These are phyloP conservation scores for Mortierella sp. DNA, from an alignment of 371 early-diverging fungal species.

Conservation along the genomic window DNA sequence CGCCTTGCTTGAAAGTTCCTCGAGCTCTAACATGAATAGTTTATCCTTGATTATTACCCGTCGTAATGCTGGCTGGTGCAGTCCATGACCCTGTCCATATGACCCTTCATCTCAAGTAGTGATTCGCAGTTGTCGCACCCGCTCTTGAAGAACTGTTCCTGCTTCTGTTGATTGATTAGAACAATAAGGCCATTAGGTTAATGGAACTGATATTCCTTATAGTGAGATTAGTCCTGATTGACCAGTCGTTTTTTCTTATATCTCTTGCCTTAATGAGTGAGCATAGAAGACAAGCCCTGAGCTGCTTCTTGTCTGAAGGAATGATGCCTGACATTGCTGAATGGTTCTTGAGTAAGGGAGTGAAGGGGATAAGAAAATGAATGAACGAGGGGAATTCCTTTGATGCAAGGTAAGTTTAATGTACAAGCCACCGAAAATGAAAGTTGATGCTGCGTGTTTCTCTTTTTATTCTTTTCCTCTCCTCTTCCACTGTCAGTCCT, in stretches of 20 bases:
- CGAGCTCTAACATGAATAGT: too few species aligned
- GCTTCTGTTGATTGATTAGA: constrained; percentile 64
- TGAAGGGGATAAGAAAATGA: neutral
- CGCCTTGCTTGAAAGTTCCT: too few species aligned
- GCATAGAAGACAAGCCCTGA: constrained; percentile 94
- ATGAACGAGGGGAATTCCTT: too few species aligned
- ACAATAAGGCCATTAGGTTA: too few species aligned
- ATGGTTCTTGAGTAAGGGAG: neutral
- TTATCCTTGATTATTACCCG: constrained; percentile 74
- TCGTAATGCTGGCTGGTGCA: constrained; percentile 92
- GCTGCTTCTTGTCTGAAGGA: constrained; percentile 79
- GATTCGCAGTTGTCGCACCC: constrained; percentile 97
- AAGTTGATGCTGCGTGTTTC: neutral
- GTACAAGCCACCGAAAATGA: constrained; percentile 1
- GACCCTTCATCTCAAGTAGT: constrained; percentile 79
- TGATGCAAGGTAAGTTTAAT: neutral
- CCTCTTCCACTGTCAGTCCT: neutral
- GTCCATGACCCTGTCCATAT: constrained; percentile 75
- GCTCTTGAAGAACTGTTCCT: constrained; percentile 77
- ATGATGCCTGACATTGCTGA: constrained; percentile 70
- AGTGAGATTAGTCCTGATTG: neutral
- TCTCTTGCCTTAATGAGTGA: constrained; percentile 85
- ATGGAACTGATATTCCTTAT: neutral
- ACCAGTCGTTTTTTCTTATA: neutral
- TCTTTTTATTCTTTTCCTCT: neutral